phyloP scores from a whole-genome alignment of 768 basidiomycete genomes.

The Fomitopsis serialis region DNA sequence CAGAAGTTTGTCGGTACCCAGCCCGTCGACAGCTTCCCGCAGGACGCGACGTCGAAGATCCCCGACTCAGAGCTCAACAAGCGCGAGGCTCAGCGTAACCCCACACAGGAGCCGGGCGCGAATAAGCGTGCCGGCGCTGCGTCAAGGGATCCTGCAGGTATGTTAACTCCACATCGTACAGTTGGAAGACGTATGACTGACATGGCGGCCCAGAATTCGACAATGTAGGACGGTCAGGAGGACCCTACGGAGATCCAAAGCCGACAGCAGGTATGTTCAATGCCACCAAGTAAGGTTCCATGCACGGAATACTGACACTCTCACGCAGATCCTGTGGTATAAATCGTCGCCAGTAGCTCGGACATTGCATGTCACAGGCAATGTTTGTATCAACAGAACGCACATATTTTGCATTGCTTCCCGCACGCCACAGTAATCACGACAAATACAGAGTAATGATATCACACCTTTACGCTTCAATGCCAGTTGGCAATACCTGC shows the following conservation, averaged over 20 bases:
- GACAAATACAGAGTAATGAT: not conserved
- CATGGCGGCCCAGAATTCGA: constrained; percentile 6
- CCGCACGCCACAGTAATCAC: not conserved
- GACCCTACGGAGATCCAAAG: constrained; percentile 2
- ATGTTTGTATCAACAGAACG: not conserved
- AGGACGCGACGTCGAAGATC: constrained; percentile 15
- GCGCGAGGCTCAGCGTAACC: constrained; percentile 14
- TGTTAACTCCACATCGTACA: too few relatives aligned
- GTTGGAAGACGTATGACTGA: too few relatives aligned
- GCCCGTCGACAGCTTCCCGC: constrained; percentile 20
- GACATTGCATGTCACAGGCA: not conserved
- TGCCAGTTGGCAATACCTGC: too few relatives aligned
- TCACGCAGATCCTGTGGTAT: not conserved
- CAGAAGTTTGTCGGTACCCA: constrained; percentile 25
- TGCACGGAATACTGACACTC: not conserved
- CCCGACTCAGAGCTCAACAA: constrained; percentile 19
- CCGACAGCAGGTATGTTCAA: constrained; percentile 2
- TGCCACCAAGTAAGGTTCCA: too few relatives aligned
- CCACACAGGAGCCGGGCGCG: constrained; percentile 18
- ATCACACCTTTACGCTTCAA: too few relatives aligned
- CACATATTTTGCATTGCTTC: not conserved
- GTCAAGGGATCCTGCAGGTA: constrained; percentile 17
- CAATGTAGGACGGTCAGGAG: not conserved
- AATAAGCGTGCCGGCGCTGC: constrained; percentile 26
- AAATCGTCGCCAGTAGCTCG: not conserved